Evolutionary conservation across 352 stramenopile genomes (phyloP), one percentile per base, ranked within the genome.

Genomic region (Halophytophthora batemanensis): DNA sequence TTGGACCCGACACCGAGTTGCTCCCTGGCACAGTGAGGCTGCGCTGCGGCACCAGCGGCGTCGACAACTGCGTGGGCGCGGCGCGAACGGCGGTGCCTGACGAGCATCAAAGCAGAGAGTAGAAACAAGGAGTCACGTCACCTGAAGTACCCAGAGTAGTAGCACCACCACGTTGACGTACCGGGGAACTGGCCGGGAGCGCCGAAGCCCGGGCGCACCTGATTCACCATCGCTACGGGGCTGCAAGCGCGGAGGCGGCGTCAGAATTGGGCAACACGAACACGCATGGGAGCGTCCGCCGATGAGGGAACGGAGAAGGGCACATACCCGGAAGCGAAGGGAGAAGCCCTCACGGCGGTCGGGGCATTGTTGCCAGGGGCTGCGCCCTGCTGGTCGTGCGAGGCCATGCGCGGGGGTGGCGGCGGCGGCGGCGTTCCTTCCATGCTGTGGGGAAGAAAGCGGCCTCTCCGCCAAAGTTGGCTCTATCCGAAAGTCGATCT

Each of bases 11-110:
- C 17, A 34, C 56, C 14, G 45, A 39, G 37, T 36, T 59, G 31
- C 36, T 37, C 13, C 37, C 45, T n/a, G 66, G 60, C 35, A 56
- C 40, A 11, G 71, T 69, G 17, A 62, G 37, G 19, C 74, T 59
- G 8, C 71, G 71, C 33, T 69, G 54, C 0, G 67, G 57, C 7
- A 84, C 74, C 2, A 88, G 50, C 6, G 77, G 77, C 17, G 77
- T 88, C 3, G 77, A 72, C 28, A 88, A 49, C 45, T 88, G 77
- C 35, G 74, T 85, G 23, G 71, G 74, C 5, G 68, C 61, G 25
- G 69, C 40, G 14, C 71, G 71, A 29, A 79, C 64, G 1, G 68
- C 64, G 37, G 70, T 56, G 14, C 68, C 75, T 82, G n/a, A n/a
- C n/a, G n/a, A n/a, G n/a, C n/a, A 23, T 14, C 19, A 35, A 57